These are phyloP conservation scores for Calonectria leucothoes DNA, from an alignment of 2,329 filamentous ascomycete species.

Conservation along the genomic window DNA sequence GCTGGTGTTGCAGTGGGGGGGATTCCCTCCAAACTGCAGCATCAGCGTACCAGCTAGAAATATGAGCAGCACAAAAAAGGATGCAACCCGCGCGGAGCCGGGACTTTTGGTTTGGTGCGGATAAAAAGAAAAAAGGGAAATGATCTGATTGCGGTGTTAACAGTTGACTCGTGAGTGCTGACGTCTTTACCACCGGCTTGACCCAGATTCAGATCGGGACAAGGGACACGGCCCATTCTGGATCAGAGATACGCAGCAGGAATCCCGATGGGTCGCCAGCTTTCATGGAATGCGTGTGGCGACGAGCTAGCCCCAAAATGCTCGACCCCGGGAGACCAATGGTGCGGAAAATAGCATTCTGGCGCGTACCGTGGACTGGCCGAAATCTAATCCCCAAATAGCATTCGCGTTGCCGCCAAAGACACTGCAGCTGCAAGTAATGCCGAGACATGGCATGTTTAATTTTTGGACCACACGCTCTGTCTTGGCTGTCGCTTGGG, in stretches of 20 bases:
- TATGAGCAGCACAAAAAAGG: not conserved
- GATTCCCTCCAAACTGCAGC: not conserved
- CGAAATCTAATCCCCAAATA: not conserved
- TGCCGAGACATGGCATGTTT: not conserved
- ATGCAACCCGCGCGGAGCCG: no score
- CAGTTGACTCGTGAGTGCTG: not conserved
- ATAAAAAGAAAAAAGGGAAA: not conserved
- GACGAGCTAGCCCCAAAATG: not conserved
- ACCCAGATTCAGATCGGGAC: not conserved
- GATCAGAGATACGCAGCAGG: not conserved
- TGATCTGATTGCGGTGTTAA: not conserved
- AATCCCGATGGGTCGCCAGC: not conserved
- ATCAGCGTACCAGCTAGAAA: not conserved
- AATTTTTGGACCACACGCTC: not conserved
- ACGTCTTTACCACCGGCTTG: not conserved
- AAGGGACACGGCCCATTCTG: not conserved
- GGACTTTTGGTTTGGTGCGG: not conserved
- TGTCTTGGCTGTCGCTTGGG: not conserved
- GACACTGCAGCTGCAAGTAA: not conserved
- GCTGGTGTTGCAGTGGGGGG: not conserved
- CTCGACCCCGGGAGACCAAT: no score
- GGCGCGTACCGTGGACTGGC: not conserved
- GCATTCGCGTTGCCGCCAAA: not conserved
- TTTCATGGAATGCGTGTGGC: not conserved
- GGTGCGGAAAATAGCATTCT: not conserved